These are phyloP conservation scores for Sporothrix inflata DNA, from an alignment of 2,329 filamentous ascomycete genomes.

Conservation along the genomic window DNA sequence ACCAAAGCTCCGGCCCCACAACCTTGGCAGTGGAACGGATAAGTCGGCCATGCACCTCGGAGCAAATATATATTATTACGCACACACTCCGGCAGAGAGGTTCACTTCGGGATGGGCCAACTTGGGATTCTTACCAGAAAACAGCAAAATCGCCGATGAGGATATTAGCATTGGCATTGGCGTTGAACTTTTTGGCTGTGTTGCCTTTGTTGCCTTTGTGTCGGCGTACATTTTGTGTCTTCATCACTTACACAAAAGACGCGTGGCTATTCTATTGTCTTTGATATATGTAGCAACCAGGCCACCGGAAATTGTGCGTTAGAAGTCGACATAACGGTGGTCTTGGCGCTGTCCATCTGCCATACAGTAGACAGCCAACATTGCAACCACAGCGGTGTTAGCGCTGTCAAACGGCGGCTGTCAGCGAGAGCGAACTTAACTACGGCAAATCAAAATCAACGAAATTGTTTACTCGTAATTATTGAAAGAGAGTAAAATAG, in stretches of 20 bases:
- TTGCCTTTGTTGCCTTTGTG: too few relatives aligned
- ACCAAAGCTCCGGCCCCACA: background rate
- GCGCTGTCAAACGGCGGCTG: background rate
- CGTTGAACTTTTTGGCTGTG: too few relatives aligned
- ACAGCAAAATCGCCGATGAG: background rate
- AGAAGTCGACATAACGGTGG: background rate
- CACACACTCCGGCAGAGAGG: background rate
- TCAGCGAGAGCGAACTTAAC: background rate
- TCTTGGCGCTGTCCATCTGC: background rate
- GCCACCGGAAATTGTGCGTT: background rate
- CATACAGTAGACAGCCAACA: too few relatives aligned
- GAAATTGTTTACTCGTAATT: background rate
- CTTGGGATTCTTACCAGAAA: background rate
- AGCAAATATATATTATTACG: background rate
- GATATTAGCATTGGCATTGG: too few relatives aligned
- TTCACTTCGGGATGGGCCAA: background rate
- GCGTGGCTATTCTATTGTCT: background rate
- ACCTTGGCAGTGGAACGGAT: background rate
- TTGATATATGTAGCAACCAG: background rate
- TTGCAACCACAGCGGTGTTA: too few relatives aligned
- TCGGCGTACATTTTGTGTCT: too few relatives aligned
- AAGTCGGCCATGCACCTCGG: background rate
- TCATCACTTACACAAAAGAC: background rate
- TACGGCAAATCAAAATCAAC: background rate
- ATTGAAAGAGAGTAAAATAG: background rate